Percentiles rank a stretch among this genome's conserved stretches.
Evolutionary conservation across 805 yeast genomes (phyloP).

Genomic region (Wickerhamomyces sydowiorum): DNA sequence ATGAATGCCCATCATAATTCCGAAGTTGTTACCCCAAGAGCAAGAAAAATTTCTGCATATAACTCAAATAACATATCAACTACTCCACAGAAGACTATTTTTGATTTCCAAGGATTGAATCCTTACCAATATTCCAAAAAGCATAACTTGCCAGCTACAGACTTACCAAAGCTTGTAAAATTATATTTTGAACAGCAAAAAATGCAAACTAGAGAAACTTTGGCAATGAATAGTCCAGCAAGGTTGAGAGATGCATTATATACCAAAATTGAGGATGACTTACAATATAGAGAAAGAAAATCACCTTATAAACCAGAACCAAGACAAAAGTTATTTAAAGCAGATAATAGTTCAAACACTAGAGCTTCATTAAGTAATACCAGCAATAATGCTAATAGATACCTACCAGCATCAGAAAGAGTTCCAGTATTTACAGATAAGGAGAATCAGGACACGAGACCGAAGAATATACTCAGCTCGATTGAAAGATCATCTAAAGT

Average conservation of each 20-base stretch:
- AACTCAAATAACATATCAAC: neutral
- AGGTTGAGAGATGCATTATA: slow-evolving; percentile 16
- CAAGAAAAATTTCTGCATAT: neutral
- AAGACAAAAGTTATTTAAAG: slow-evolving; percentile 4
- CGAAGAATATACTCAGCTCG: neutral
- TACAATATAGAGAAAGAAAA: slow-evolving; percentile 17
- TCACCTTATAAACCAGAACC: slow-evolving; percentile 9
- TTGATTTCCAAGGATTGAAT: slow-evolving; percentile 32
- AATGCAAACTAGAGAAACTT: slow-evolving; percentile 23
- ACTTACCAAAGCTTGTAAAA: slow-evolving; percentile 30
- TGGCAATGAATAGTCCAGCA: slow-evolving; percentile 16
- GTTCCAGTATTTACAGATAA: slow-evolving; percentile 7
- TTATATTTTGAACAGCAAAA: slow-evolving; percentile 32
- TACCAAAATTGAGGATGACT: slow-evolving; percentile 19
- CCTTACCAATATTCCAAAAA: slow-evolving; percentile 34
- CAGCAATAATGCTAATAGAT: no score
- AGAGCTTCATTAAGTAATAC: no score
- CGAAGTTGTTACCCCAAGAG: neutral
- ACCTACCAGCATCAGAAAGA: no score
- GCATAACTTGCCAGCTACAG: slow-evolving; percentile 29
- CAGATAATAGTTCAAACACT: neutral
- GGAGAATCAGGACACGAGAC: slow-evolving; percentile 6
- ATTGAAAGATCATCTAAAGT: slow-evolving; percentile 7
- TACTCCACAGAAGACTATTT: neutral
- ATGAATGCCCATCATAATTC: neutral